Percentiles rank a stretch among this genome's conserved stretches.
Evolutionary conservation across 2,329 filamentous ascomycete genomes (phyloP).

Genomic region (Lasiodiplodia citricola): DNA sequence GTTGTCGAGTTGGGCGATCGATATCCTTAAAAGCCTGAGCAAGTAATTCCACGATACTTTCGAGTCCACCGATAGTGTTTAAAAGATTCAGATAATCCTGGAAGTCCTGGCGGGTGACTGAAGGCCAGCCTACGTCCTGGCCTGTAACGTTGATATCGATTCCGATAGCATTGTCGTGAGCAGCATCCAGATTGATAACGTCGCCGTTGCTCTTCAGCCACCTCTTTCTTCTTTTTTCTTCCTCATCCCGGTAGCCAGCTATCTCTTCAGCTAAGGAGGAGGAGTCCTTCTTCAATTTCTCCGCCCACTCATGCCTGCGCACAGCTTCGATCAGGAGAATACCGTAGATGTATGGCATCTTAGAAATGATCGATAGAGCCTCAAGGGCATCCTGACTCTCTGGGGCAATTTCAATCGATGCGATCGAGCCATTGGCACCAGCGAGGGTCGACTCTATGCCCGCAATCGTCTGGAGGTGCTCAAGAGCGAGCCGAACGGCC

Average conservation of each 20-base stretch:
- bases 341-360: conserved; percentile 87
- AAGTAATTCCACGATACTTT: conserved; percentile 72
- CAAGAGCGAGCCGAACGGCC: conserved; percentile 68
- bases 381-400: conserved; percentile 83
- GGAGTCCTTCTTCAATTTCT: conserved; percentile 88
- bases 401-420: conserved; percentile 71
- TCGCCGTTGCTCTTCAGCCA: conserved; percentile 88
- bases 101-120: conserved; percentile 75
- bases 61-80: conserved; percentile 68
- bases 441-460: conserved; percentile 77
- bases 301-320: conserved; percentile 83
- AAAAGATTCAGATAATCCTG: conserved; percentile 73
- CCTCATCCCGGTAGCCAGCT: conserved; percentile 89
- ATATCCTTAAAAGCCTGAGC: conserved; percentile 78
- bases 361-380: conserved; percentile 76
- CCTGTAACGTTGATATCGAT: conserved; percentile 86
- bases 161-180: conserved; percentile 73
- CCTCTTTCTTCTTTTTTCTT: conserved; percentile 82
- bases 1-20: conserved; percentile 81
- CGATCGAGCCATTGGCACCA: conserved; percentile 73
- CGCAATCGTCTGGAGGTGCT: conserved; percentile 82
- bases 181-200: conserved; percentile 68
- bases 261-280: conserved; percentile 90
- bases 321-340: conserved; percentile 87
- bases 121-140: conserved; percentile 81